Evolutionary conservation across 2,329 filamentous ascomycete species (phyloP).

Genomic region (Aspergillus ustus): DNA sequence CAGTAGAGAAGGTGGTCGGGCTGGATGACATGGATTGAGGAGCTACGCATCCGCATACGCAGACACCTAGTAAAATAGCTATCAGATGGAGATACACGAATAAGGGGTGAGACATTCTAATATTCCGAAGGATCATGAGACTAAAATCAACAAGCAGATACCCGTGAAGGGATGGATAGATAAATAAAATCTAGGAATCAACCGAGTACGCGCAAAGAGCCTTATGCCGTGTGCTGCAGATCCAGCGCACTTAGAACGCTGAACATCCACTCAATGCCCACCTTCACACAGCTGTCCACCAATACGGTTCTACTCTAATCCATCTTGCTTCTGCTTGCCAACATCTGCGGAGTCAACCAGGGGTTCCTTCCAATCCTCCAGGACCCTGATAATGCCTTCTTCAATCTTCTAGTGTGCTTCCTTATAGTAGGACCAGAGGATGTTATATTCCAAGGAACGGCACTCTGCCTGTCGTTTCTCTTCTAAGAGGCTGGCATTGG

Average conservation of each 20-base stretch:
- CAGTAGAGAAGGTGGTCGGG: too few relatives aligned
- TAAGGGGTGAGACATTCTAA: constrained; percentile 1
- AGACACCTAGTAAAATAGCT: background rate
- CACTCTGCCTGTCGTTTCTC: background rate
- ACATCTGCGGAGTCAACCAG: background rate
- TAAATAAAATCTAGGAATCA: background rate
- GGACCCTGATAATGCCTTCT: background rate
- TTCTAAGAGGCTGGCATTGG: background rate
- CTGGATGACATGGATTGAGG: background rate
- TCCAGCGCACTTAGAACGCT: background rate
- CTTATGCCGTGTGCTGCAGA: background rate
- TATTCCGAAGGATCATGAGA: background rate
- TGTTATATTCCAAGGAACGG: background rate
- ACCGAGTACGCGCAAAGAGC: background rate
- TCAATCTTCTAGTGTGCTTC: background rate
- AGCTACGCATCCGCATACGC: background rate
- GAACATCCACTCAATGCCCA: background rate
- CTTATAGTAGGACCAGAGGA: background rate
- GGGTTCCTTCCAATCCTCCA: background rate
- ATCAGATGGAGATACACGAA: background rate
- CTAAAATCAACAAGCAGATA: background rate
- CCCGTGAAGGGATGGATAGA: background rate
- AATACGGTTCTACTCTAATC: background rate
- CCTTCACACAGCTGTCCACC: background rate
- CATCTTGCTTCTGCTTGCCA: background rate